Conservation (phyloP, 2,329 filamentous ascomycete species). For the Fusarium humuli region DNA sequence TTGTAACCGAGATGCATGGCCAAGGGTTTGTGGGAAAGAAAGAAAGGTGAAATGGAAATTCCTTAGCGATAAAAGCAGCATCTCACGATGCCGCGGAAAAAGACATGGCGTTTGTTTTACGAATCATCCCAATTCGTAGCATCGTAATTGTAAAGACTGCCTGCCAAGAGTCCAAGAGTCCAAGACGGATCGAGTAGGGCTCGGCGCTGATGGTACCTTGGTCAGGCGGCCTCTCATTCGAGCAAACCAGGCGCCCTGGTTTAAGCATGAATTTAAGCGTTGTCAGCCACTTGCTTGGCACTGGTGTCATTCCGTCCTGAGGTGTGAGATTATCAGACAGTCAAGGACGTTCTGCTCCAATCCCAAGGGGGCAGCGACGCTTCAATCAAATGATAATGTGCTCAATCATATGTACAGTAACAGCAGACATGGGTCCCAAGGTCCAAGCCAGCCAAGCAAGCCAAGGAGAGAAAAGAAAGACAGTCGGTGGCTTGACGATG, state of each 20-base stretch:
- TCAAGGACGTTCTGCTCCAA: conserved; percentile 21
- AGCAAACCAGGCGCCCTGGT: conserved; percentile 47
- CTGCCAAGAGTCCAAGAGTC: conserved; percentile 42
- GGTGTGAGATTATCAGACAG: conserved; percentile 34
- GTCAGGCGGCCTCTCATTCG: conserved; percentile 41
- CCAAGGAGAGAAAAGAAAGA: conserved; percentile 21
- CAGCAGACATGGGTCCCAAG: background rate
- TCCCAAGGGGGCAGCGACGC: conserved; percentile 20
- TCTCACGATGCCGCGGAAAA: conserved; percentile 20
- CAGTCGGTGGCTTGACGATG: conserved; percentile 44
- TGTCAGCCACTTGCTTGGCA: conserved; percentile 60
- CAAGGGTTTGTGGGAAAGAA: conserved; percentile 9
- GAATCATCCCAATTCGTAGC: conserved; percentile 17
- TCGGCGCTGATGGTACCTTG: conserved; percentile 32
- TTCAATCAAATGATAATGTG: conserved; percentile 15
- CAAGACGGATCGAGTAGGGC: conserved; percentile 35
- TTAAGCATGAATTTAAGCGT: conserved; percentile 66
- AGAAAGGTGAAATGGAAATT: background rate
- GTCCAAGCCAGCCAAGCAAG: background rate
- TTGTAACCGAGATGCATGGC: background rate
- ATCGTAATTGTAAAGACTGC: conserved; percentile 25
- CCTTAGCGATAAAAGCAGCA: background rate
- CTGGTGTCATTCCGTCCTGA: conserved; percentile 39
- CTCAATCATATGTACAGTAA: background rate
- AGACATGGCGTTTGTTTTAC: conserved; percentile 10